Percentiles rank a stretch among this genome's conserved stretches.
phyloP scores from a whole-genome alignment of 2,329 filamentous ascomycete species.

The Talaromyces sp. region DNA sequence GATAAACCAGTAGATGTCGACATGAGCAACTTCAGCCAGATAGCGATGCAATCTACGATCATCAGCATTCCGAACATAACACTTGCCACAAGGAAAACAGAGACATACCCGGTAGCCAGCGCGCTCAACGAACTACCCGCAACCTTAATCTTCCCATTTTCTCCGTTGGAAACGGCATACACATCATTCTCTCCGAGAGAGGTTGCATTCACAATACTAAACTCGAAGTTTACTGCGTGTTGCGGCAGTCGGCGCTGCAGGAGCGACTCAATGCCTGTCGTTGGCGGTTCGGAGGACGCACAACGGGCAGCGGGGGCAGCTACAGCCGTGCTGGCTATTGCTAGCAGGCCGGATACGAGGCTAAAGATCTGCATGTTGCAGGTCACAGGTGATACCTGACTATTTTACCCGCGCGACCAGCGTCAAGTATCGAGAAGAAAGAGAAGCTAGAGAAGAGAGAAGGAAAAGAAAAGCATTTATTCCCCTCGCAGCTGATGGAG shows the following conservation, averaged over 20 bases:
- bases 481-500: not conserved
- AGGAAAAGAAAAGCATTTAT: not conserved
- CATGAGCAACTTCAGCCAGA: slow-evolving; percentile 40
- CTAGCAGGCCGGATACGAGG: not conserved
- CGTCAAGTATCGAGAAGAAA: not conserved
- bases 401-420: not conserved
- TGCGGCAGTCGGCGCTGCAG: slow-evolving; percentile 26
- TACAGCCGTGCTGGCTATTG: not conserved
- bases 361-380: not conserved
- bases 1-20: slow-evolving; percentile 49
- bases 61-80: not conserved
- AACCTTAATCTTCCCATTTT: slow-evolving; percentile 30
- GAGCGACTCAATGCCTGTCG: slow-evolving; percentile 25
- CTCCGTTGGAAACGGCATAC: slow-evolving; percentile 22
- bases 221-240: slow-evolving; percentile 24
- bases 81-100: not conserved
- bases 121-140: slow-evolving; percentile 35
- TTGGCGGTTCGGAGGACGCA: slow-evolving; percentile 16
- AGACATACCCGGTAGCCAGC: slow-evolving; percentile 31
- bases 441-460: not conserved
- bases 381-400: not conserved
- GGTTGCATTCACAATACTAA: slow-evolving; percentile 20
- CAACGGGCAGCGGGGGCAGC: not conserved
- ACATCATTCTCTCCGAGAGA: slow-evolving; percentile 21
- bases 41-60: slow-evolving; percentile 39